Evolutionary conservation across 345 rosid species (phyloP).

Genomic region (Erucastrum elatum): DNA sequence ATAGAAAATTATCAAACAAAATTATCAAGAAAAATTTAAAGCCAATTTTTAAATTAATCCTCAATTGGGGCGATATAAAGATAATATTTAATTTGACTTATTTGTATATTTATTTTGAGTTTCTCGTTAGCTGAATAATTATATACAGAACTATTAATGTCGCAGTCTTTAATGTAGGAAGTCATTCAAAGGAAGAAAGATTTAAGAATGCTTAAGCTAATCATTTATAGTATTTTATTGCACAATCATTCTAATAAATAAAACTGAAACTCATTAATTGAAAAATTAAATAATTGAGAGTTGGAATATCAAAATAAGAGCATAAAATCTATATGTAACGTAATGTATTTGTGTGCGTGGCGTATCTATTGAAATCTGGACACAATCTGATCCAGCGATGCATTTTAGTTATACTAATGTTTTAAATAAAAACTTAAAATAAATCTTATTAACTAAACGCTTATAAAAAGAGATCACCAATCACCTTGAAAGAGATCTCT

Average conservation of each 20-base stretch:
- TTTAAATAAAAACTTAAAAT: conserved; percentile 6
- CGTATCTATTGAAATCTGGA: conserved; percentile 62
- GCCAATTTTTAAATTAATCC: no score
- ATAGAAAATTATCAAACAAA: neutral
- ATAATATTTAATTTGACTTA: no score
- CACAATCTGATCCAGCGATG: conserved; percentile 97
- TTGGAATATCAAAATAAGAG: conserved; percentile 38
- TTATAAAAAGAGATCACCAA: conserved; percentile 30
- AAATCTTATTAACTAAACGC: neutral
- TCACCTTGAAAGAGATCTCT: conserved; percentile 47
- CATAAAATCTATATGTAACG: conserved; percentile 64
- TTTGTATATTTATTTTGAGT: no score
- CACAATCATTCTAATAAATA: conserved; percentile 34
- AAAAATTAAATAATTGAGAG: conserved; percentile 5
- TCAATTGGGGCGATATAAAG: no score
- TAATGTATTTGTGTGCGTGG: conserved; percentile 43
- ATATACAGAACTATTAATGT: conserved; percentile 25
- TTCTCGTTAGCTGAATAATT: conserved; percentile 16
- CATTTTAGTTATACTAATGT: conserved; percentile 57
- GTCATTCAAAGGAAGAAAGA: conserved; percentile 29
- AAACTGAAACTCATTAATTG: neutral
- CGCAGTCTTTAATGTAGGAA: conserved; percentile 34
- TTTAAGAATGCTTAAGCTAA: conserved; percentile 11
- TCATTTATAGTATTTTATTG: conserved; percentile 6
- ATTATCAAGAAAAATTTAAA: neutral